Conservation (phyloP, 2,329 filamentous ascomycete species). For the Colletotrichum tabaci region DNA sequence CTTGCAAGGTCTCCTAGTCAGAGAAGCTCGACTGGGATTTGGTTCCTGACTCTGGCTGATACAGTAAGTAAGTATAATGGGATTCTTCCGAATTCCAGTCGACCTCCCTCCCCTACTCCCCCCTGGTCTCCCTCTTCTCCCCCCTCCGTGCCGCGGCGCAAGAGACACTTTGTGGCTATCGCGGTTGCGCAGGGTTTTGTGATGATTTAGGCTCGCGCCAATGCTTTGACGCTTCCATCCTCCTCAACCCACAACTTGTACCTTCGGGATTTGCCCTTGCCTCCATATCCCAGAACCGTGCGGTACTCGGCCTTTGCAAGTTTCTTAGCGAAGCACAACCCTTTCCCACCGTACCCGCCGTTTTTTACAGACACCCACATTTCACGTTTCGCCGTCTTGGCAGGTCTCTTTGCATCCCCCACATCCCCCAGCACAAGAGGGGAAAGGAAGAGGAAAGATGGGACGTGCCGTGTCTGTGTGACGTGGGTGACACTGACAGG, state of each 20-base stretch:
- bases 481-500: neutral
- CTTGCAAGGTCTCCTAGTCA: neutral
- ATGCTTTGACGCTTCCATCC: neutral
- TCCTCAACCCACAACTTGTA: neutral
- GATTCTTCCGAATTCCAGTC: neutral
- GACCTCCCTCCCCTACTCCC: neutral
- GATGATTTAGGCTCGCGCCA: slow-evolving; percentile 22
- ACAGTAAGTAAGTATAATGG: neutral
- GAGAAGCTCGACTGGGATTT: neutral
- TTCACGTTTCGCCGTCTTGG: neutral
- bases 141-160: neutral
- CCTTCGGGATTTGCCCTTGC: neutral
- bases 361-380: neutral
- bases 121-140: neutral
- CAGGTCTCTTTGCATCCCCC: neutral
- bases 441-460: neutral
- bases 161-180: slow-evolving; percentile 1
- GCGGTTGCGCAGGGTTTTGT: slow-evolving; percentile 8
- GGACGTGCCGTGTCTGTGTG: neutral
- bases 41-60: slow-evolving; percentile 2
- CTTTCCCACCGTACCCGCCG: neutral
- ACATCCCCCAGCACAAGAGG: neutral
- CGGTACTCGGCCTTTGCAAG: neutral
- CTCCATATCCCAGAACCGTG: neutral
- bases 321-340: neutral